Evolutionary conservation across 176 grass and related monocot genomes (phyloP), one percentile per base, ranked within the genome.

Genomic region (Oryza brachyantha): DNA sequence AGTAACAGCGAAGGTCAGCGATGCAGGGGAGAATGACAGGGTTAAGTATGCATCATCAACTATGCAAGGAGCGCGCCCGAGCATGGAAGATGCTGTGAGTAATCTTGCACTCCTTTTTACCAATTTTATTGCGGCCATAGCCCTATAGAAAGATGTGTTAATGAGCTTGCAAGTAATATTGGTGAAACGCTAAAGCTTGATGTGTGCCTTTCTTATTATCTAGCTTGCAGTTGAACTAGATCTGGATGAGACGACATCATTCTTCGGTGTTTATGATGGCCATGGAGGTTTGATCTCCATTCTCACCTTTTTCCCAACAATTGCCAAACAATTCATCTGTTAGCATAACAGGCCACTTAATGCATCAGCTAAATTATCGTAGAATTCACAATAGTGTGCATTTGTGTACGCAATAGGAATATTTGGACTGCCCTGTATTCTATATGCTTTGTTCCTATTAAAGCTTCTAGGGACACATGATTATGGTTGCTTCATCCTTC

Each of bases 221-320:
- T 21, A 80, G 78, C 8, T 8, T 70, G 78, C 78, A 61, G 25
- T 36, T 80, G 25, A 70, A 19, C 78, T 50, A 70, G 66, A 84
- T 77, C 73, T 77, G 11, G 64, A 84, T 69, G 14, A n/a, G n/a
- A n/a, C 3, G 22, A 84, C 65, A 50, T 63, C 82, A 28, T 84
- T 84, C 74, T 84, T 80, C 70, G 78, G 66, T 70, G 35, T 80
- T 61, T 80, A 70, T 80, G 78, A 80, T 80, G 78, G 78, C 26
- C 78, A 80, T 70, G 50, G 64, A 80, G 78, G 78, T 80, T 57
- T 61, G 66, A 61, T 61, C 52, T 60, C 42, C 14, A 32, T 24
- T 80, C 22, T 10, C 27, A 61, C 17, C 46, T 80, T 7, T 61
- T 80, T n/a, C n/a, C 57, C 13, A 59, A 29, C 24, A 41, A 59